Percentiles rank a stretch among this genome's conserved stretches.
phyloP scores from a whole-genome alignment of 2,329 filamentous ascomycete species.

The Ophiostoma triangulosporum region DNA sequence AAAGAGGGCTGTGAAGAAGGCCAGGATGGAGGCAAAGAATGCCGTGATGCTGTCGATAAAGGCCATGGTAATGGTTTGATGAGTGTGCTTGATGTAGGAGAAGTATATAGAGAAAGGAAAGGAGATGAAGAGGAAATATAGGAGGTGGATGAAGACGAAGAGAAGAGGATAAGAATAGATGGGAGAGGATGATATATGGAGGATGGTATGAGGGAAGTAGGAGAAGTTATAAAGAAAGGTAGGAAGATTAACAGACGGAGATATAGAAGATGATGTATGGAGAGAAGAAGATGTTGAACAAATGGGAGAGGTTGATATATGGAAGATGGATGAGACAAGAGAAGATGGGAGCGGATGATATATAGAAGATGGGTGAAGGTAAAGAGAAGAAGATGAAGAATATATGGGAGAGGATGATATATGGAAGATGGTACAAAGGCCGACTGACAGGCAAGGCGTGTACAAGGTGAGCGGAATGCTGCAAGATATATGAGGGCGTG shows the following conservation, averaged over 20 bases:
- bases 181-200: background rate
- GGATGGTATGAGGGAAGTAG: background rate
- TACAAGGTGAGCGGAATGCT: background rate
- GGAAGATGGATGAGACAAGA: background rate
- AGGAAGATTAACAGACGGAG: background rate
- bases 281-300: background rate
- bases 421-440: too few species aligned
- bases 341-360: background rate
- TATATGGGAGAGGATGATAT: too few species aligned
- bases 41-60: background rate
- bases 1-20: background rate
- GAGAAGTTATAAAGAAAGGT: background rate
- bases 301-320: too few species aligned
- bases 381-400: too few species aligned
- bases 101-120: background rate
- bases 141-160: background rate
- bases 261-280: background rate
- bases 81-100: too few species aligned
- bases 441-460: too few species aligned
- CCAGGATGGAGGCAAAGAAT: slow-evolving; percentile 1
- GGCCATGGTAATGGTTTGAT: background rate
- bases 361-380: too few species aligned
- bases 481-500: background rate
- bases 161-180: background rate
- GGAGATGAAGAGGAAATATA: background rate